phyloP scores from a whole-genome alignment of 1,284 basidiomycete species.

The Neolentinus lepideus region DNA sequence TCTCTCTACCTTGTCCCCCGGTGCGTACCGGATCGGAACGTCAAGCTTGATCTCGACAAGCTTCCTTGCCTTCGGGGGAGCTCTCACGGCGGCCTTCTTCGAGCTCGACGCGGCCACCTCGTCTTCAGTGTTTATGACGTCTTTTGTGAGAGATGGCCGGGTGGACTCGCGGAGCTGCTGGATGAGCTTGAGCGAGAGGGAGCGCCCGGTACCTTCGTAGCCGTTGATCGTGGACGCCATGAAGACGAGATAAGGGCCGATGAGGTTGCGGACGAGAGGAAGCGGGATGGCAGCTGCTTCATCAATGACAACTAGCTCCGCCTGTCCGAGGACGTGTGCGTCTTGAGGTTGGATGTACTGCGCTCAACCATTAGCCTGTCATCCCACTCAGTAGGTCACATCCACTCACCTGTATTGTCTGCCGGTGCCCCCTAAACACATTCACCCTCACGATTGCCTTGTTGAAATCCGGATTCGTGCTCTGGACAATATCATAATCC shows the following conservation, averaged over 20 bases:
- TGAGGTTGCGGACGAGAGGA: slow-evolving; percentile 88
- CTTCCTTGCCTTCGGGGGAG: slow-evolving; percentile 64
- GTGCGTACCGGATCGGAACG: slow-evolving; percentile 90
- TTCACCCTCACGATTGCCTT: slow-evolving; percentile 97
- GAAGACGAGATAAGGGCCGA: slow-evolving; percentile 98
- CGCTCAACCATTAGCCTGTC: not conserved
- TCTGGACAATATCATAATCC: slow-evolving; percentile 95
- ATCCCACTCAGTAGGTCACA: slow-evolving; percentile 13
- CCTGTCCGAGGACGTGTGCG: slow-evolving; percentile 94
- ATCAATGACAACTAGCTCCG: slow-evolving; percentile 96
- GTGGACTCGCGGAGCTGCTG: slow-evolving; percentile 93
- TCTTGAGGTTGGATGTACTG: slow-evolving; percentile 98
- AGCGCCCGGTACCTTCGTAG: slow-evolving; percentile 98
- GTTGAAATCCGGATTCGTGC: slow-evolving; percentile 91
- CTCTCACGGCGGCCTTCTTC: slow-evolving; percentile 43
- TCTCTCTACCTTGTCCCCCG: slow-evolving; percentile 86
- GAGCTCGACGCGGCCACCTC: slow-evolving; percentile 37
- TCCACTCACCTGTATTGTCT: slow-evolving; percentile 78
- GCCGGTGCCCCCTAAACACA: slow-evolving; percentile 87
- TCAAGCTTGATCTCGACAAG: slow-evolving; percentile 94
- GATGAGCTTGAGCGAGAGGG: slow-evolving; percentile 95
- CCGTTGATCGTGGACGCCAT: slow-evolving; percentile 99
- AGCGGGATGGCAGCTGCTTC: slow-evolving; percentile 98
- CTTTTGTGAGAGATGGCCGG: slow-evolving; percentile 61
- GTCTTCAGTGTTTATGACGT: slow-evolving; percentile 40